Percentiles rank a stretch among this genome's conserved stretches.
Conservation (phyloP, 805 yeast species). For the Kregervanrija fluxuum region DNA sequence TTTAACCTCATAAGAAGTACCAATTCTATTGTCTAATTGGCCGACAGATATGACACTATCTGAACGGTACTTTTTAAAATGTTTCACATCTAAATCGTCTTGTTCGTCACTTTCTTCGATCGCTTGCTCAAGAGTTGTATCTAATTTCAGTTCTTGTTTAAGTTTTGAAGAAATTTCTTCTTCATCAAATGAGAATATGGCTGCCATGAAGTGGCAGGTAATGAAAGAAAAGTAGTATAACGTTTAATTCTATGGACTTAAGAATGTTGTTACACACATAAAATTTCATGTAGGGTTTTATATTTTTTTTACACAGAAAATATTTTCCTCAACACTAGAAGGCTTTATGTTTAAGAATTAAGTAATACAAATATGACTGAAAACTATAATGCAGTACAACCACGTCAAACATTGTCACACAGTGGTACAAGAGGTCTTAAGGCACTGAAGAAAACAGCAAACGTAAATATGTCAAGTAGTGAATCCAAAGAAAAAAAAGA, state of each 20-base stretch:
- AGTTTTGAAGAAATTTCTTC: constrained; percentile 13
- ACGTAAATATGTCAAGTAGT: background rate
- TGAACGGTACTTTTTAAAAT: constrained; percentile 23
- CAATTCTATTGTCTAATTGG: constrained; percentile 29
- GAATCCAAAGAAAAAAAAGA: constrained; percentile 4
- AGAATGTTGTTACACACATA: too few relatives aligned
- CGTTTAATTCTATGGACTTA: too few relatives aligned
- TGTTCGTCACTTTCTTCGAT: constrained; percentile 1
- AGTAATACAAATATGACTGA: too few relatives aligned
- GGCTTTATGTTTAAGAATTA: too few relatives aligned
- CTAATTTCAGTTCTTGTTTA: constrained; percentile 2
- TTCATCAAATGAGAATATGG: constrained; percentile 24
- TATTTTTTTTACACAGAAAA: too few relatives aligned
- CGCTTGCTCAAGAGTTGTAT: background rate
- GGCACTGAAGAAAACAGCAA: background rate
- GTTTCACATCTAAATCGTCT: constrained; percentile 8
- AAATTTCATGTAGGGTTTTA: too few relatives aligned
- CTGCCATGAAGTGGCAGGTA: constrained; percentile 13
- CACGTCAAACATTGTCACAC: too few relatives aligned
- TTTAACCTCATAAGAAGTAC: constrained; percentile 43
- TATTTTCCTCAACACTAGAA: too few relatives aligned
- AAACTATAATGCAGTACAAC: too few relatives aligned
- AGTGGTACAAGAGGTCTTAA: too few relatives aligned
- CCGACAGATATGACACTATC: constrained; percentile 27
- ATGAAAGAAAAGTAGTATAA: constrained; percentile 1